Percentiles rank a stretch among this genome's conserved stretches.
phyloP scores from a whole-genome alignment of 331 rosid species.

The Malus hybrid region DNA sequence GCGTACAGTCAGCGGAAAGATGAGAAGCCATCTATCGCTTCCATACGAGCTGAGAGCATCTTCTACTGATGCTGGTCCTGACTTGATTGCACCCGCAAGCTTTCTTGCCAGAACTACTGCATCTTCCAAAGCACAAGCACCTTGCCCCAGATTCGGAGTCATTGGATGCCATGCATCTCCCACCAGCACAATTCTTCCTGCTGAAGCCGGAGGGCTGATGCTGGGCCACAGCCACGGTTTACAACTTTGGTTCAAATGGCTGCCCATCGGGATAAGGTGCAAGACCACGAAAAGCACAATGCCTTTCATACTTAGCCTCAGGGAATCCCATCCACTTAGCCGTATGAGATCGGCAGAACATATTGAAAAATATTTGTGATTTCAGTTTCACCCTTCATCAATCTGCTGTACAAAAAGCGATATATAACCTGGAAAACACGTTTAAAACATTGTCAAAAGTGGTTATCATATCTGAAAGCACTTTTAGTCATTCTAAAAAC shows the following conservation, averaged over 20 bases:
- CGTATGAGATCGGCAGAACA: slow-evolving; percentile 44
- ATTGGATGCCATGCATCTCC: slow-evolving; percentile 99
- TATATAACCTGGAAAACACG: too few species aligned
- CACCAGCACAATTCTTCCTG: slow-evolving; percentile 65
- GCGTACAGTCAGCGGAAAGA: slow-evolving; percentile 64
- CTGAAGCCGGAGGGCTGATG: slow-evolving; percentile 51
- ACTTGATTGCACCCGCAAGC: slow-evolving; percentile 54
- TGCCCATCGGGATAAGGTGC: slow-evolving; percentile 60
- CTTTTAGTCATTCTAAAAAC: neutral
- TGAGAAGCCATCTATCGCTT: slow-evolving; percentile 63
- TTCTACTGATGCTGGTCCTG: slow-evolving; percentile 37
- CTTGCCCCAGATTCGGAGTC: slow-evolving; percentile 96
- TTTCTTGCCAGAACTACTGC: slow-evolving; percentile 73
- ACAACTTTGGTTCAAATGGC: slow-evolving; percentile 48
- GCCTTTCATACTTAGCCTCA: slow-evolving; percentile 53
- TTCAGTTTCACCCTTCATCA: too few species aligned
- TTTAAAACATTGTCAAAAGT: too few species aligned
- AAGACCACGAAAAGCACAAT: slow-evolving; percentile 77
- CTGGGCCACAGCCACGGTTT: slow-evolving; percentile 90
- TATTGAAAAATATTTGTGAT: too few species aligned
- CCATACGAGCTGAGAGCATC: slow-evolving; percentile 55
- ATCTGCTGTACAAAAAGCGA: too few species aligned
- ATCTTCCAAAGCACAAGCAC: slow-evolving; percentile 92
- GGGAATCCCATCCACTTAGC: slow-evolving; percentile 90
- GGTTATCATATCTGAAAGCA: too few species aligned